Conservation (phyloP, 2,329 filamentous ascomycete genomes). For the Cladosporium sp. region DNA sequence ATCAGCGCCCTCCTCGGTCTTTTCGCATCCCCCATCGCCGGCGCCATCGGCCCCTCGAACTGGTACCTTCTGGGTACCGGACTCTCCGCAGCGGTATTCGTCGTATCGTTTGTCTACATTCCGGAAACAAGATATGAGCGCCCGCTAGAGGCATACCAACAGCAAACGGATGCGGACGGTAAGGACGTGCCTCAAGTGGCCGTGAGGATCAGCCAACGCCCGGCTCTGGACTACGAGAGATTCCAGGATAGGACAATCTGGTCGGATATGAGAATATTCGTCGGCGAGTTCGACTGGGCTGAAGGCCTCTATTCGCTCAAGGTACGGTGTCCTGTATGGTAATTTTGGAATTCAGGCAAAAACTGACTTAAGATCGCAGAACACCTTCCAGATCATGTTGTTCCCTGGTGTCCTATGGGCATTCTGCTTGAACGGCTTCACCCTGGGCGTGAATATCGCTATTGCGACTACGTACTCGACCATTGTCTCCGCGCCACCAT, state of each 20-base stretch:
- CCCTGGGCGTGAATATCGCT: slow-evolving; percentile 47
- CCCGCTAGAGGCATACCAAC: slow-evolving; percentile 42
- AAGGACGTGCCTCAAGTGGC: slow-evolving; percentile 25
- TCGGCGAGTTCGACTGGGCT: slow-evolving; percentile 44
- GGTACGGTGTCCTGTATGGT: background rate
- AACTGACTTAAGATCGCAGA: background rate
- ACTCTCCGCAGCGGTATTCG: slow-evolving; percentile 38
- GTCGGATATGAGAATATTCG: slow-evolving; percentile 46
- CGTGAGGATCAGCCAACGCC: slow-evolving; percentile 27
- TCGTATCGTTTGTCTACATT: slow-evolving; percentile 44
- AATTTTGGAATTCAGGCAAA: background rate
- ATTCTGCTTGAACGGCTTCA: slow-evolving; percentile 44
- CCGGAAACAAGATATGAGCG: slow-evolving; percentile 50
- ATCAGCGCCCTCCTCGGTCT: slow-evolving; percentile 43
- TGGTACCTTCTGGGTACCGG: slow-evolving; percentile 49
- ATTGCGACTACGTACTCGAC: slow-evolving; percentile 46
- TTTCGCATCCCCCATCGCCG: slow-evolving; percentile 48
- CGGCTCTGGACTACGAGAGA: slow-evolving; percentile 41
- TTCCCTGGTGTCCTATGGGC: slow-evolving; percentile 50
- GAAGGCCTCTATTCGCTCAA: slow-evolving; percentile 36
- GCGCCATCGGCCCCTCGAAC: slow-evolving; percentile 43
- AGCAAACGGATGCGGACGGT: slow-evolving; percentile 25
- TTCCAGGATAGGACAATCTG: slow-evolving; percentile 42
- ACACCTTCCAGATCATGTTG: slow-evolving; percentile 30
- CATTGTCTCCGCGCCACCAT: slow-evolving; percentile 41